Base-by-base conservation (phyloP, 148 eudicot genomes). In the Silene latifolia region DNA sequence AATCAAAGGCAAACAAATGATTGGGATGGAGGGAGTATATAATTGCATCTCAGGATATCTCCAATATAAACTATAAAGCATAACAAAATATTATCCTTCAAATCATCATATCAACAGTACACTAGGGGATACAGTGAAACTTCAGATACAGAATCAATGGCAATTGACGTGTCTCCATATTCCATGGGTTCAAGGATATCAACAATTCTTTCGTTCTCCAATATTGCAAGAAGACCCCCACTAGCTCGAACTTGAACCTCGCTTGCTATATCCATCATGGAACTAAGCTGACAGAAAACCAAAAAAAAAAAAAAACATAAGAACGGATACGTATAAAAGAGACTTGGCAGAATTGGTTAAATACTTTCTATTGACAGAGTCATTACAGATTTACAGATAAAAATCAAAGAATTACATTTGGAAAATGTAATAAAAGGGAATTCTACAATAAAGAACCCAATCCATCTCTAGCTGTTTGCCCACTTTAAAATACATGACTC, bases 201-300 rank as follows among this genome's bases (percentile, higher is more conserved):
- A 76, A 95, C 76, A 70, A 92, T 80, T 75, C 96, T 86, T 82
- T 92, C 99, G 78, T 79, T 95, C 87, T 95, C 99, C 83, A 95
- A 76, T 80, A 95, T 87, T 74, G 97, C 99, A 72, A 92, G 88
- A 83, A 95, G 97, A 51, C 99, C 97, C 74, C 99, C 99, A 84
- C 92, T 92, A 54, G 93, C 93, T 77, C 99, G 97, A 79, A 95
- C 94, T 90, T 90, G 96, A 76, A 95, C 84, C 61, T 95, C 99
- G 84, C 96, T 95, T 83, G 84, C 87, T 70, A 87, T 74, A 72
- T 92, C 97, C 96, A 95, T 88, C 99, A 95, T 89, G 67, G 99
- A 92, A 84, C 86, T 92, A 73, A 95, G 91, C 99, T 95, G 80
- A 80, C 78, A 64, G 63, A 74, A 21, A 63, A 46, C 67, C 54